phyloP scores from a whole-genome alignment of 1,139 yeast species.

The Taiozyma onychis region DNA sequence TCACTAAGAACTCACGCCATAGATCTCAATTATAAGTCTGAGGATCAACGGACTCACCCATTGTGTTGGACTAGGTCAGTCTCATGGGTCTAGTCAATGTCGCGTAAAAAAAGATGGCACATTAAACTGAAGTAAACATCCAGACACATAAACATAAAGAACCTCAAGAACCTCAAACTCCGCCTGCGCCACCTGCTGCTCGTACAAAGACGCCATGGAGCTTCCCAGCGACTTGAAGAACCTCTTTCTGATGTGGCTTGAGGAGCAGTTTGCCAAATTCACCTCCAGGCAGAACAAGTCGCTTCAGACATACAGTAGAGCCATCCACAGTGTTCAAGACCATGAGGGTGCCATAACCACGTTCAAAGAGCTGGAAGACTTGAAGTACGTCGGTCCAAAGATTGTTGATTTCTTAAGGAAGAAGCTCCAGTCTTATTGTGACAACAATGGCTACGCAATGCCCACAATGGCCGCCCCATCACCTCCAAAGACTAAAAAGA shows the following conservation, averaged over 20 bases:
- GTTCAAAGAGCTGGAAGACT: slow-evolving; percentile 8
- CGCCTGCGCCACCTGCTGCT: neutral
- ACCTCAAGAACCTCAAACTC: neutral
- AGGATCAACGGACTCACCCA: too few species aligned
- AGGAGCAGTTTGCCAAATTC: slow-evolving; percentile 6
- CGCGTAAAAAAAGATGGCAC: neutral
- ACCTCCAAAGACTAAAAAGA: slow-evolving; percentile 1
- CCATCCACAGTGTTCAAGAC: slow-evolving; percentile 7
- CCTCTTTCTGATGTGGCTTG: slow-evolving; percentile 12
- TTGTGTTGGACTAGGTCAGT: too few species aligned
- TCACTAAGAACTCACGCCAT: too few species aligned
- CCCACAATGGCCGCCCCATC: slow-evolving; percentile 1
- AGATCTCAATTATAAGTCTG: too few species aligned
- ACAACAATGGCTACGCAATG: slow-evolving; percentile 10
- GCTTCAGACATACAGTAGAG: slow-evolving; percentile 9
- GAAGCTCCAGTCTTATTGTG: slow-evolving; percentile 7
- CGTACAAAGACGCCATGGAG: slow-evolving; percentile 7
- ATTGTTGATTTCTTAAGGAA: slow-evolving; percentile 5
- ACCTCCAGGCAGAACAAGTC: slow-evolving; percentile 8
- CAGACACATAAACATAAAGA: neutral
- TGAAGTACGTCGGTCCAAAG: slow-evolving; percentile 9
- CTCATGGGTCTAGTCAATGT: too few species aligned
- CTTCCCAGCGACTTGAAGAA: slow-evolving; percentile 12
- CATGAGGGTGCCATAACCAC: slow-evolving; percentile 2
- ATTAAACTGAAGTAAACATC: too few species aligned